Percentiles rank a stretch among this genome's conserved stretches.
Conservation (phyloP, 768 basidiomycete species). For the Psilocybe cyanescens region DNA sequence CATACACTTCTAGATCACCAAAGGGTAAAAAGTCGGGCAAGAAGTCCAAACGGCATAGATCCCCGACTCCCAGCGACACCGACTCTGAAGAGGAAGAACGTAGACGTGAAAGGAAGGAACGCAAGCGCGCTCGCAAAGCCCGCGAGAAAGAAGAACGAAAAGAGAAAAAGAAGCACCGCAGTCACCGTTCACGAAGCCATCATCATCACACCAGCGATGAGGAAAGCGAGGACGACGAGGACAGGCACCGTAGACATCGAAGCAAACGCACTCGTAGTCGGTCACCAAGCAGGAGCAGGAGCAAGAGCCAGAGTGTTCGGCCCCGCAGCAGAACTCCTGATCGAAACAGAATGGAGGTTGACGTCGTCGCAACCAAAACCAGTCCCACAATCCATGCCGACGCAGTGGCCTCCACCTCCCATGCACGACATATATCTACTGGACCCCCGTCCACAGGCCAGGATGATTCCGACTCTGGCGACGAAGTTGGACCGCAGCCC, state of each 20-base stretch:
- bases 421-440: constrained; percentile 14
- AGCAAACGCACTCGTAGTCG: constrained; percentile 14
- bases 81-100: constrained; percentile 62
- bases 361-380: constrained; percentile 1
- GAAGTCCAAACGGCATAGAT: constrained; percentile 63
- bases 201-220: constrained; percentile 34
- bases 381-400: background rate
- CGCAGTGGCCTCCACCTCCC: constrained; percentile 4
- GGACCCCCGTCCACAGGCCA: constrained; percentile 25
- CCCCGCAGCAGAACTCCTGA: constrained; percentile 17
- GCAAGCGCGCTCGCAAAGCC: constrained; percentile 56
- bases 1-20: constrained; percentile 50
- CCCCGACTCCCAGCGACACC: constrained; percentile 51
- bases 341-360: constrained; percentile 20
- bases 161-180: constrained; percentile 33
- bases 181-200: constrained; percentile 35
- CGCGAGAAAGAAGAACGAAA: constrained; percentile 43
- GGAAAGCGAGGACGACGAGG: constrained; percentile 39
- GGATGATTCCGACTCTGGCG: constrained; percentile 52
- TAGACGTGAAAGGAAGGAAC: constrained; percentile 63
- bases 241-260: constrained; percentile 25
- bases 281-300: background rate
- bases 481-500: constrained; percentile 85
- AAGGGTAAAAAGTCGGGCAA: constrained; percentile 58
- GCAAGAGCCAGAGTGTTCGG: constrained; percentile 18